Evolutionary conservation across 139 green algal genomes (phyloP), one percentile per base, ranked within the genome.

Genomic region (Prasinococcaceae sp.): DNA sequence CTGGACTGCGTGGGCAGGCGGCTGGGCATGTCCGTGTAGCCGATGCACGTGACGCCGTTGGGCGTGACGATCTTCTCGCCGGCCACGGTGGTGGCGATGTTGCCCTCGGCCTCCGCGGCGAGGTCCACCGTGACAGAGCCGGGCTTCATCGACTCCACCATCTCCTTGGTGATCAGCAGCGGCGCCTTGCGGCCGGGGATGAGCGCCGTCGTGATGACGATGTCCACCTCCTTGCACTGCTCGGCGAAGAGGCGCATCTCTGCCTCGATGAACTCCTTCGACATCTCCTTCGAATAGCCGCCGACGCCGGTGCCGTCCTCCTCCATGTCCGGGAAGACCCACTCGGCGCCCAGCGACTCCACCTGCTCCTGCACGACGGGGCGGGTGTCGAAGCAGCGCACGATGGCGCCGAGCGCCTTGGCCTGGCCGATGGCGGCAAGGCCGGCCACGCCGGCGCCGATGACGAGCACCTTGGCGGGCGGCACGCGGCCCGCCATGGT

Each of bases 201-300:
- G 25, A 83, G 70, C 0, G 84, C 85, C 1, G 85, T 94, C 50
- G 78, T 79, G 72, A 94, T 85, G 67, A 94, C 78, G 62, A 94
- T 86, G 70, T 94, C 49, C 16, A 59, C 24, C 22, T 65, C 56
- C 37, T 59, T 60, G 30, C 12, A 12, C 40, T 57, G 49, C 22
- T 59, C 17, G n/a, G 10, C 12, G 28, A 61, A 61, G 12, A 61
- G 47, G 8, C n/a, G 28, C 49, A 65, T 50, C 47, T 65, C 47
- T 12, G 56, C 56, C 37, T 66, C 52, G 5, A 60, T 39, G 49
- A 60, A 65, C 27, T 50, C 56, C 17, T 55, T 22, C 14, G 44
- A 50, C 47, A 65, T 65, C 10, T 65, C 56, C 56, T 65, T 65
- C n/a, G 56, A 55, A 24, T 65, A 65, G 14, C 56, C 56, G 35